Evolutionary conservation across 345 rosid genomes (phyloP), one percentile per base, ranked within the genome.

Genomic region (Capsella bursapastoris): DNA sequence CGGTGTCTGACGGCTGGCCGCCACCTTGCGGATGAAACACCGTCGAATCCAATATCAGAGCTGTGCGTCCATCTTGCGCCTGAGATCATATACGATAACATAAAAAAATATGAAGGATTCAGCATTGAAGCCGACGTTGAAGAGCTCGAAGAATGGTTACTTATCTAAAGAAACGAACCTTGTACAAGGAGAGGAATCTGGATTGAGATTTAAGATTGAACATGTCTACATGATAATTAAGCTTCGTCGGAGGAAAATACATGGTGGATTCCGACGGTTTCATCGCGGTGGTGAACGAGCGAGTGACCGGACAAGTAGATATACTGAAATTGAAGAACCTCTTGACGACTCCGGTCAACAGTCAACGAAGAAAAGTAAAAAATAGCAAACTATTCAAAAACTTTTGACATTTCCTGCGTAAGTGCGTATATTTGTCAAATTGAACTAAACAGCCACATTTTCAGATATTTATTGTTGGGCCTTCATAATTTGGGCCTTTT

Each of bases 1-100:
- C 98, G 7, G 85, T 85, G 72, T 93, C 98, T 0, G 96, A 75
- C 0, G 96, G 98, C 78, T 93, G 97, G 40, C 97, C 97, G 2
- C 98, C 98, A 18, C 98, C 98, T 86, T 93, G 98, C 18, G 98
- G 98, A 66, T 93, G 88, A 79, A 93, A 93, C 56, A 93, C 81
- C 4, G 98, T 89, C 4, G 95, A 86, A n/a, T 86, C 89, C 73
- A 93, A 55, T 31, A 93, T 79, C 44, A 93, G 57, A 7, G 87
- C 89, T 12, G 41, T 65, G 67, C 85, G 82, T 1, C 89, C 91
- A 82, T 89, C 97, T 40, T 89, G 81, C n/a, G 78, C 88, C 94
- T 88, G 69, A 29, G 13, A 2, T 58, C 56, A 49, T 7, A 49
- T 7, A 16, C 0, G 7, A 15, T 31, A 35, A 64, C 7, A 64